Conservation (phyloP, 371 early-diverging fungal genomes). For the Sanchytrium tribonematis region DNA sequence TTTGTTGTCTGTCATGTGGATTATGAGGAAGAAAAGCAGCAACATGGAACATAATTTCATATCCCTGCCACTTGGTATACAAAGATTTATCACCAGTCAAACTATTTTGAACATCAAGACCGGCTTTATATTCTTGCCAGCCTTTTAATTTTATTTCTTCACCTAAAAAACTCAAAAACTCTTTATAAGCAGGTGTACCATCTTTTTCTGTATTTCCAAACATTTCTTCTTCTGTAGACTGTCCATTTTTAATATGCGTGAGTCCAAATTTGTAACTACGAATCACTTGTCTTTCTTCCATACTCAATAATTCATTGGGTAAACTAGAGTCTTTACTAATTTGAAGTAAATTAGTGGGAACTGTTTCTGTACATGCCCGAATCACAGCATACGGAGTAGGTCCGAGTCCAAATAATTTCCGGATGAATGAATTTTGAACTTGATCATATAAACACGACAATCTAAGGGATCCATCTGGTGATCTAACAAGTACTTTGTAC, state of each 20-base stretch:
- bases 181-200: slow-evolving; percentile 25
- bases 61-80: slow-evolving; percentile 39
- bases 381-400: slow-evolving; percentile 16
- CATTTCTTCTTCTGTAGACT: slow-evolving; percentile 44
- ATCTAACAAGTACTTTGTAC: slow-evolving; percentile 18
- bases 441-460: not conserved
- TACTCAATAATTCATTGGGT: slow-evolving; percentile 17
- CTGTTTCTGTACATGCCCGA: slow-evolving; percentile 19
- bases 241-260: slow-evolving; percentile 29
- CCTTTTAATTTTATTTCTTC: slow-evolving; percentile 34
- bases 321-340: slow-evolving; percentile 13
- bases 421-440: slow-evolving; percentile 11
- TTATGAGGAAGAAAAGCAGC: slow-evolving; percentile 41
- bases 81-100: slow-evolving; percentile 39
- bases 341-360: slow-evolving; percentile 14
- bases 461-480: slow-evolving; percentile 5
- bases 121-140: slow-evolving; percentile 49
- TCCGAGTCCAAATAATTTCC: slow-evolving; percentile 16
- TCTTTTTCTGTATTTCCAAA: slow-evolving; percentile 25
- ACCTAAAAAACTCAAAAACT: slow-evolving; percentile 36
- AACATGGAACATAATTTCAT: slow-evolving; percentile 63
- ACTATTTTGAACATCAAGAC: slow-evolving; percentile 39
- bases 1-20: slow-evolving; percentile 35
- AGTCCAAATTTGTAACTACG: slow-evolving; percentile 49
- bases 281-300: slow-evolving; percentile 28